phyloP scores from a whole-genome alignment of 225 moss, liverwort and hornwort species.

The Physcomitrium patens region DNA sequence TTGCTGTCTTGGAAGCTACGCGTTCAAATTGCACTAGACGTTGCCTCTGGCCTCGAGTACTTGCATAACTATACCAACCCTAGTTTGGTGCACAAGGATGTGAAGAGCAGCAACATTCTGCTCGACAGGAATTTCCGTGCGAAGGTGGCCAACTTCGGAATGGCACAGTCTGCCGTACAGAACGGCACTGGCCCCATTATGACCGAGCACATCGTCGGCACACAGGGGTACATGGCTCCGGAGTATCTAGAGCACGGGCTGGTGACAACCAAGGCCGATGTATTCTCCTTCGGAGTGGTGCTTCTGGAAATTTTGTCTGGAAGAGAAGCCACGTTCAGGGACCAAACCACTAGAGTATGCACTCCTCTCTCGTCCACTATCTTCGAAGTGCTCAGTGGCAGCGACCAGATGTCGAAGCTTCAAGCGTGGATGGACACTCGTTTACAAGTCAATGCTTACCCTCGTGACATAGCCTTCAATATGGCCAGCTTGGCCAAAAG shows the following conservation, averaged over 20 bases:
- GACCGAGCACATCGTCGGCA: constrained; percentile 75
- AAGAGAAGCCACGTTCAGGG: constrained; percentile 10
- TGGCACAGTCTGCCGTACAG: constrained; percentile 58
- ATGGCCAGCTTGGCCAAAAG: constrained; percentile 58
- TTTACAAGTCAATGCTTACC: constrained; percentile 50
- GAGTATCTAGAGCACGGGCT: constrained; percentile 77
- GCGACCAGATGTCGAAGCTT: constrained; percentile 43
- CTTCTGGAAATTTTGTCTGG: constrained; percentile 57
- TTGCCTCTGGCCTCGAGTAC: constrained; percentile 75
- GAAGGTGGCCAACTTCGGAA: constrained; percentile 77
- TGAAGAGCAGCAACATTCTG: constrained; percentile 81
- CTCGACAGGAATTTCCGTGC: constrained; percentile 69
- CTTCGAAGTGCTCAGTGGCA: constrained; percentile 50
- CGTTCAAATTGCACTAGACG: constrained; percentile 67
- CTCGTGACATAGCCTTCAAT: constrained; percentile 53
- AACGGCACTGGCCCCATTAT: constrained; percentile 37
- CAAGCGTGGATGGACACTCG: constrained; percentile 63
- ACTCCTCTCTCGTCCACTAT: constrained; percentile 50
- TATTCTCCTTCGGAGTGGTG: constrained; percentile 78
- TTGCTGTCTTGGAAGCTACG: constrained; percentile 63
- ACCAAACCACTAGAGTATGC: constrained; percentile 30
- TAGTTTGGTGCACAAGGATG: constrained; percentile 78
- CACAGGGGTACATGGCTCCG: constrained; percentile 83
- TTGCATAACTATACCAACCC: constrained; percentile 77
- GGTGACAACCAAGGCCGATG: constrained; percentile 73